phyloP scores from a whole-genome alignment of 2,329 filamentous ascomycete genomes.

The Pseudocercospora cruenta region DNA sequence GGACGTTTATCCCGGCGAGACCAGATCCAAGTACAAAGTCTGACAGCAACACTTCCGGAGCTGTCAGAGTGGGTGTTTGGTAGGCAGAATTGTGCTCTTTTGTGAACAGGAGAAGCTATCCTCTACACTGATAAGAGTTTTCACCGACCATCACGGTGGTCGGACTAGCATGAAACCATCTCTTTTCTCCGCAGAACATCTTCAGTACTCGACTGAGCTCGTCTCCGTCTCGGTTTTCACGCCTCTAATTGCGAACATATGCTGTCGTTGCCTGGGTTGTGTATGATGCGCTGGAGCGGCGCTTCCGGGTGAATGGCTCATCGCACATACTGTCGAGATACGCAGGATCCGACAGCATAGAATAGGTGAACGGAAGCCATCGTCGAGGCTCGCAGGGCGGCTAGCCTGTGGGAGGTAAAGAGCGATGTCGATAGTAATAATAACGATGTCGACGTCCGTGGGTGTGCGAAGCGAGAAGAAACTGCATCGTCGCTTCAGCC shows the following conservation, averaged over 20 bases:
- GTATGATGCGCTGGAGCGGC: not conserved
- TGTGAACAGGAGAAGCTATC: slow-evolving; percentile 3
- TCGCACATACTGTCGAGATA: not conserved
- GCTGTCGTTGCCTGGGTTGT: not conserved
- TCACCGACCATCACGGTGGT: not conserved
- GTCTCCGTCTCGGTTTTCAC: not conserved
- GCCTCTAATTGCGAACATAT: not conserved
- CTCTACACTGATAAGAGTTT: slow-evolving; percentile 7
- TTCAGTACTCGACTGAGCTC: not conserved
- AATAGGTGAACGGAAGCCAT: not conserved
- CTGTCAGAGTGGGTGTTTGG: slow-evolving; percentile 1
- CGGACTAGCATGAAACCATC: not conserved
- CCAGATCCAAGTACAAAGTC: not conserved
- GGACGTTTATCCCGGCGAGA: not conserved
- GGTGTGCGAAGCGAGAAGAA: not conserved
- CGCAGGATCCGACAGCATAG: not conserved
- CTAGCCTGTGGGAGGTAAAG: not conserved
- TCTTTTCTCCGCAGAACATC: not conserved
- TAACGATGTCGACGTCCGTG: not conserved
- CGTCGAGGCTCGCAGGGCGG: not conserved
- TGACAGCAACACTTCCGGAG: slow-evolving; percentile 20
- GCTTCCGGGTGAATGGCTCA: not conserved
- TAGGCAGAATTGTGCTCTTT: not conserved
- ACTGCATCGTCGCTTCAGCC: not conserved
- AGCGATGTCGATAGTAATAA: not conserved